These are phyloP conservation scores for Apiospora sp. DNA, from an alignment of 2,329 filamentous ascomycete genomes.

Conservation along the genomic window DNA sequence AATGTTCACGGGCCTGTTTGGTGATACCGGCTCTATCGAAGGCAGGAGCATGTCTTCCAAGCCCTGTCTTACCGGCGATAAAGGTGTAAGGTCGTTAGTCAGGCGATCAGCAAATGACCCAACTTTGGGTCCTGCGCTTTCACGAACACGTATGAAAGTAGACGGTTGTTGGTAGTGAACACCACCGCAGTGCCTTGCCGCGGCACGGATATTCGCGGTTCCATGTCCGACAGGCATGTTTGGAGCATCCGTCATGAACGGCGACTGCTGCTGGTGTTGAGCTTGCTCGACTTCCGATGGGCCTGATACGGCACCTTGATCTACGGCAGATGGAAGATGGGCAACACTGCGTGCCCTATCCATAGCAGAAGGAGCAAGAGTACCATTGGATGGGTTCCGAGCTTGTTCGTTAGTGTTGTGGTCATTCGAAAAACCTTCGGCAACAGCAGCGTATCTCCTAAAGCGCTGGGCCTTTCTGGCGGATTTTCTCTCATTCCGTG, in stretches of 20 bases:
- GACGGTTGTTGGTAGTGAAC: slow-evolving; percentile 29
- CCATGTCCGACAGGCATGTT: background rate
- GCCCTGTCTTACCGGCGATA: slow-evolving; percentile 39
- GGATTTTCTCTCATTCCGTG: slow-evolving; percentile 38
- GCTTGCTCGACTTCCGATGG: slow-evolving; percentile 1
- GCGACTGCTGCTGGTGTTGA: background rate
- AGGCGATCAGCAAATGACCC: slow-evolving; percentile 34
- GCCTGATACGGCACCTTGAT: background rate
- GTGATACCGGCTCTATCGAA: slow-evolving; percentile 44
- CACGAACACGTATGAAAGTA: slow-evolving; percentile 35
- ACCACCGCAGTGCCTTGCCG: background rate
- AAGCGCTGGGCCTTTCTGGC: slow-evolving; percentile 40
- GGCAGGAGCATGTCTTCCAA: slow-evolving; percentile 43
- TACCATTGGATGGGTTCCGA: slow-evolving; percentile 30
- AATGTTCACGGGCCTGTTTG: slow-evolving; percentile 29
- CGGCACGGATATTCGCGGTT: background rate
- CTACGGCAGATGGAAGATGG: slow-evolving; percentile 29
- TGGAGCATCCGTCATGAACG: background rate
- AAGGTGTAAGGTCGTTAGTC: slow-evolving; percentile 30
- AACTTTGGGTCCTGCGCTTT: slow-evolving; percentile 43
- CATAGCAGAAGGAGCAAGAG: slow-evolving; percentile 30
- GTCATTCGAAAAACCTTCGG: slow-evolving; percentile 40
- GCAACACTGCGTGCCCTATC: slow-evolving; percentile 29
- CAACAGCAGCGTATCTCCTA: slow-evolving; percentile 45
- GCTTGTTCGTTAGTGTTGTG: slow-evolving; percentile 22